A percentile compares a stretch with the other conserved stretches of the same genome.
Conservation (phyloP, 108 stramenopile genomes). For the Parietichytrium sp. region DNA sequence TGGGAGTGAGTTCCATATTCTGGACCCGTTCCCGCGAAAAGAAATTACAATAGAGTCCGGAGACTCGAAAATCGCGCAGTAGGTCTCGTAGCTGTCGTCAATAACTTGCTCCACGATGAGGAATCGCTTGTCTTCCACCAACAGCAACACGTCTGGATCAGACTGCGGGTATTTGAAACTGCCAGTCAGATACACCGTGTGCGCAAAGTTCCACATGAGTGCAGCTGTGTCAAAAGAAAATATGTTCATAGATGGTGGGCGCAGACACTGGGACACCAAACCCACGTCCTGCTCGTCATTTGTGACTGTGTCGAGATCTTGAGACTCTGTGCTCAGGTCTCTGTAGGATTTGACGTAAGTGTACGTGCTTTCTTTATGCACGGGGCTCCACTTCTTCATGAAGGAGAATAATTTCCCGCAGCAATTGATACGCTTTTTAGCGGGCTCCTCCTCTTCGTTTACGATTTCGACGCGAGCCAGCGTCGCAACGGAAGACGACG, state of each 20-base stretch:
- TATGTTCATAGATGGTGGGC: not conserved
- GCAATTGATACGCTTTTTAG: too few relatives aligned
- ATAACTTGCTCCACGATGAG: not conserved
- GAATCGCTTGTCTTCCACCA: not conserved
- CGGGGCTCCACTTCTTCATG: too few relatives aligned
- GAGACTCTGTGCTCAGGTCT: too few relatives aligned
- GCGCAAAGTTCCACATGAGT: constrained; percentile 33
- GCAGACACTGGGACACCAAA: constrained; percentile 6
- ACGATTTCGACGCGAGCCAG: too few relatives aligned
- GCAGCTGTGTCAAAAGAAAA: constrained; percentile 27
- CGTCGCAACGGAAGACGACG: too few relatives aligned
- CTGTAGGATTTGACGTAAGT: too few relatives aligned
- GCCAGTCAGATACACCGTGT: constrained; percentile 28
- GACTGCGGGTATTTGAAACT: not conserved
- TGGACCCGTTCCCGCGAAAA: not conserved
- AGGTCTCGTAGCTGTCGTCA: not conserved
- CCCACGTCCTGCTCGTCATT: too few relatives aligned
- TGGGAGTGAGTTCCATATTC: not conserved
- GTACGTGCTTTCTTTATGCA: too few relatives aligned
- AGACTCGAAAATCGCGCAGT: constrained; percentile 35
- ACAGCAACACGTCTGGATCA: constrained; percentile 4
- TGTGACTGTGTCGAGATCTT: too few relatives aligned
- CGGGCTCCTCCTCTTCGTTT: too few relatives aligned
- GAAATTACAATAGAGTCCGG: not conserved
- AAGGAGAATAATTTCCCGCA: too few relatives aligned